Evolutionary conservation across 805 yeast genomes (phyloP).

Genomic region (Wickerhamomyces hampshirensis): DNA sequence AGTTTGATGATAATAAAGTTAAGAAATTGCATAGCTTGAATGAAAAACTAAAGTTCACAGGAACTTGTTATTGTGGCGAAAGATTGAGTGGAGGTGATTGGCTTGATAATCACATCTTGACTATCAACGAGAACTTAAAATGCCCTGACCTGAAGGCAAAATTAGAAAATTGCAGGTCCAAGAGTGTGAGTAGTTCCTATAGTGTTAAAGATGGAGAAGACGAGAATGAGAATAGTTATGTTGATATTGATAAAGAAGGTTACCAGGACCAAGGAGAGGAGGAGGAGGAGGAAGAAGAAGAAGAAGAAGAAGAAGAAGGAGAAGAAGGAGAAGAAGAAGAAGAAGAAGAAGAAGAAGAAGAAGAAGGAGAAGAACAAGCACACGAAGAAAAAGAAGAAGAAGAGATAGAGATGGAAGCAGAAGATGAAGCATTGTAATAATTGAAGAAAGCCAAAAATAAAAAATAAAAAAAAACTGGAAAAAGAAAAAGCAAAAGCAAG

Average conservation of each 20-base stretch:
- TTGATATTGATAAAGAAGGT: too few relatives aligned
- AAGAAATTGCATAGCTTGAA: conserved; percentile 39
- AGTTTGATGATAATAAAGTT: conserved; percentile 40
- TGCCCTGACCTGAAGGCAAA: conserved; percentile 9
- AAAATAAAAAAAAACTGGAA: too few relatives aligned
- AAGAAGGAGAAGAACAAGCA: not conserved
- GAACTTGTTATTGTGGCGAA: conserved; percentile 51
- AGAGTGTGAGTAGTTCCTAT: conserved; percentile 2
- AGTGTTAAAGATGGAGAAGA: not conserved
- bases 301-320: not conserved
- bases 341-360: not conserved
- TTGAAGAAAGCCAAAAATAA: too few relatives aligned
- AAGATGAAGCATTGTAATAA: too few relatives aligned
- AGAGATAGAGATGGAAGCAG: too few relatives aligned
- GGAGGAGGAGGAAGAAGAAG: not conserved
- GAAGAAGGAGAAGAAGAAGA: not conserved
- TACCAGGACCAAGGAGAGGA: not conserved
- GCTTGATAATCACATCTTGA: conserved; percentile 50
- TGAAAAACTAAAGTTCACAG: conserved; percentile 46
- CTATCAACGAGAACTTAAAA: conserved; percentile 7
- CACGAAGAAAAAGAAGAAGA: too few relatives aligned
- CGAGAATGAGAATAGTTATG: not conserved
- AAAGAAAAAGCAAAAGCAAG: too few relatives aligned
- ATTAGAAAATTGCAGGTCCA: not conserved
- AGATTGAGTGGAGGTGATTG: conserved; percentile 47